Conservation (phyloP, 1,284 basidiomycete genomes). For the Rhodotorula sp. region DNA sequence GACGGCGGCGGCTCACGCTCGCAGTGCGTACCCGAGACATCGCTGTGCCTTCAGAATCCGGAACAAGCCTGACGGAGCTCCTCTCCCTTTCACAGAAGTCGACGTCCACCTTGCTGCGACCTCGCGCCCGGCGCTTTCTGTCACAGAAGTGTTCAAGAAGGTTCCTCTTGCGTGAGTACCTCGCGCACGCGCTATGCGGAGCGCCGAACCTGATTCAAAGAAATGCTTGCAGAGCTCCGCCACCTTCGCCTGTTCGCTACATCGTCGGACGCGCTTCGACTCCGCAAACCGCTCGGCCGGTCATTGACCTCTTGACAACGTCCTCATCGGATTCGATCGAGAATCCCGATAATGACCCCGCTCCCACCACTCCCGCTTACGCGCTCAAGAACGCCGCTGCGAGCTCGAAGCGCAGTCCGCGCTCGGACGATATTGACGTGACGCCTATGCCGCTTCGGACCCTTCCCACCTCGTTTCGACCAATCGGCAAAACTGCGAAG, state of each 20-base stretch:
- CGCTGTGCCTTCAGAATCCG: too few species aligned
- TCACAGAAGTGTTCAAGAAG: conserved; percentile 9
- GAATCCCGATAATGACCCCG: background rate
- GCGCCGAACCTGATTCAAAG: too few species aligned
- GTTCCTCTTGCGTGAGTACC: background rate
- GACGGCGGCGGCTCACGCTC: conserved; percentile 11
- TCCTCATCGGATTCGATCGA: conserved; percentile 9
- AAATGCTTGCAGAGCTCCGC: background rate
- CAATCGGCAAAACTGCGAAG: background rate
- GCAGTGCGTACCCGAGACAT: conserved; percentile 2
- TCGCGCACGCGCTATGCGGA: too few species aligned
- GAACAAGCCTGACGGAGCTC: background rate
- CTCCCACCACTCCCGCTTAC: background rate
- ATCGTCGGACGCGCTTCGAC: background rate
- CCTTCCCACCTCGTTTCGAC: background rate
- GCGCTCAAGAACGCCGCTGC: conserved; percentile 12
- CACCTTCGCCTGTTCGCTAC: background rate
- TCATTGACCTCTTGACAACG: too few species aligned
- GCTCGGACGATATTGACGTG: background rate
- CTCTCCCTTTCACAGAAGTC: conserved; percentile 8
- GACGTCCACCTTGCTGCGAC: conserved; percentile 18
- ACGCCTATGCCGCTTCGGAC: conserved; percentile 14
- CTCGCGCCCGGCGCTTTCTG: background rate
- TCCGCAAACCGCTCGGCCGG: background rate
- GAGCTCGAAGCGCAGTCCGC: conserved; percentile 9